A percentile compares a stretch with the other conserved stretches of the same genome.
These are phyloP conservation scores for Asterella californica DNA, from an alignment of 225 moss, liverwort and hornwort genomes.

Conservation along the genomic window DNA sequence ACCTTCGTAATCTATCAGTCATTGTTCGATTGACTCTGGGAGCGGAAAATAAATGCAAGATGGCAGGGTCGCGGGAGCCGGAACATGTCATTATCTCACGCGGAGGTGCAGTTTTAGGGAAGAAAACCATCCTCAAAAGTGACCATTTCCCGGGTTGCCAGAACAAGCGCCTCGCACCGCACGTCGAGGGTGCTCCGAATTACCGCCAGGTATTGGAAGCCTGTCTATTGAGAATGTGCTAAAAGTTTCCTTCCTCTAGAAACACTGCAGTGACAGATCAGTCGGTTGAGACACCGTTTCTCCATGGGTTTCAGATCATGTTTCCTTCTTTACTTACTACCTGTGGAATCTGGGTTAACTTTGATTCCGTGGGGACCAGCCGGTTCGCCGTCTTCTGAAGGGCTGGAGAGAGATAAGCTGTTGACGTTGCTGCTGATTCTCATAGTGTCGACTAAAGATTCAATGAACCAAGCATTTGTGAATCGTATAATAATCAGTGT, in stretches of 20 bases:
- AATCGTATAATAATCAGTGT: not conserved
- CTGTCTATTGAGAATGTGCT: not conserved
- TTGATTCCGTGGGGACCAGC: not conserved
- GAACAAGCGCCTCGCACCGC: constrained; percentile 92
- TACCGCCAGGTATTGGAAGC: constrained; percentile 82
- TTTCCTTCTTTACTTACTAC: not conserved
- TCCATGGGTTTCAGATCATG: not conserved
- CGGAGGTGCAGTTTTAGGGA: constrained; percentile 97
- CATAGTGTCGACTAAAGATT: not conserved
- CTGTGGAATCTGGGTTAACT: not conserved
- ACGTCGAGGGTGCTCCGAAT: constrained; percentile 97
- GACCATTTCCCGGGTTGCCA: constrained; percentile 99
- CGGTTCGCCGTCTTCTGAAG: not conserved
- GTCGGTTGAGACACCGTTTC: no score
- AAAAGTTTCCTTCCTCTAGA: not conserved
- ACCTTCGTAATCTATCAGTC: not conserved
- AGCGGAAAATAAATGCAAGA: constrained; percentile 58
- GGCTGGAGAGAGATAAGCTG: not conserved
- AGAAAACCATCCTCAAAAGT: constrained; percentile 99
- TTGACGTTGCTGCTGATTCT: not conserved
- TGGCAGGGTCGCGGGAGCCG: constrained; percentile 94
- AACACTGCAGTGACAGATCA: not conserved
- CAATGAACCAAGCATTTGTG: not conserved
- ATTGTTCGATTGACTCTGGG: not conserved
- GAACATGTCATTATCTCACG: constrained; percentile 92